Evolutionary conservation across 306 rosid genomes (phyloP), one percentile per base, ranked within the genome.

Genomic region (Coriaria nepalensis): DNA sequence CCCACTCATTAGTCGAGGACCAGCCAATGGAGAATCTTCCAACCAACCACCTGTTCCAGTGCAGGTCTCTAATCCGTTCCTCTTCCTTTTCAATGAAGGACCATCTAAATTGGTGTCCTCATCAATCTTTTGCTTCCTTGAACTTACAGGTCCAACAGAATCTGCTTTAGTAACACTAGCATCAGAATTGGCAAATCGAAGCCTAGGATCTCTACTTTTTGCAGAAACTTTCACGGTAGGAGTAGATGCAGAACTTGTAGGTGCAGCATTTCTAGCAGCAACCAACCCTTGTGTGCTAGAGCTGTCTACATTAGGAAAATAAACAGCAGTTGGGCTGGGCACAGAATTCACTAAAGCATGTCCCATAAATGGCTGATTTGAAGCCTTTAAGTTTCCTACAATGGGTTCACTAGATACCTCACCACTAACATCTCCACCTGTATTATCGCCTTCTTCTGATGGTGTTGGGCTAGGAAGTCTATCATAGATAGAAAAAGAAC

Each of bases 391-490:
- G 68, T 63, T 70, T 64, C 52, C 49, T 58, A 46, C 36, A 3
- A 41, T 8, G 7, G 67, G 68, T 56, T 75, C 70, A 72, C 96
- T 82, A 53, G 94, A 79, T 48, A 85, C 76, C 78, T 92, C 98
- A 39, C 65, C 83, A 49, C 44, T 53, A 45, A 65, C 63, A 64
- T 85, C 94, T 57, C 33, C 79, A 64, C 45, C 68, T 67, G 59
- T 74, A 38, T 57, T 60, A 41, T 61, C 86, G 43, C 64, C 45
- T 20, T 85, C 87, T 52, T 75, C 98, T 5, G 98, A 92, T 37
- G 98, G 98, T 14, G 98, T 92, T 65, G 98, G 98, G 67, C 98
- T 92, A 52, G 98, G 98, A 73, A 92, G 93, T 43, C 70, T 64
- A 63, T 85, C 96, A 69, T 43, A 53, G 37, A 64, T 71, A 33